Percentiles rank a stretch among this genome's conserved stretches.
phyloP scores from a whole-genome alignment of 176 grass and related monocot genomes.

The Rhynchospora tenuis region DNA sequence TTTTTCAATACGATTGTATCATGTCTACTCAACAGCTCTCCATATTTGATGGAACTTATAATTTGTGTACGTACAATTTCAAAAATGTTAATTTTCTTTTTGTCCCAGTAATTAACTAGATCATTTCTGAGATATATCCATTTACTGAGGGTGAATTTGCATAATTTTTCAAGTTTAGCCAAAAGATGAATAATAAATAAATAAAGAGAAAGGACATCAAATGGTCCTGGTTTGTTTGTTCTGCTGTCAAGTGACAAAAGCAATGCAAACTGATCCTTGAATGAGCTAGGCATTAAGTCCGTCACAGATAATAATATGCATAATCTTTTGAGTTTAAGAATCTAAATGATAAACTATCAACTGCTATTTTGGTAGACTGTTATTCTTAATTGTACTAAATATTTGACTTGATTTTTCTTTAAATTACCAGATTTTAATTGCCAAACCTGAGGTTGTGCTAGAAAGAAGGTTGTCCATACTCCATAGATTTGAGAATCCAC shows the following conservation, averaged over 20 bases:
- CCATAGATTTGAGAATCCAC: too few species aligned
- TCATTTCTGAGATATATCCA: background rate
- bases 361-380: background rate
- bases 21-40: slow-evolving; percentile 38
- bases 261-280: background rate
- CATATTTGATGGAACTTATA: slow-evolving; percentile 25
- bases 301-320: background rate
- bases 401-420: background rate
- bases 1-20: slow-evolving; percentile 8
- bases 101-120: background rate
- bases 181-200: background rate
- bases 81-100: background rate
- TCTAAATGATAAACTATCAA: background rate
- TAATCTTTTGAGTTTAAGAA: background rate
- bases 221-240: background rate
- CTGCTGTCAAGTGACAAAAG: too few species aligned
- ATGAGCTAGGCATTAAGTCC: background rate
- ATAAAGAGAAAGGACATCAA: background rate
- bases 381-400: background rate
- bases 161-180: background rate
- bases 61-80: slow-evolving; percentile 16
- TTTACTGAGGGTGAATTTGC: background rate
- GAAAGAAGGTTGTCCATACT: too few species aligned
- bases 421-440: background rate
- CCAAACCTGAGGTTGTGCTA: too few species aligned